Conservation (phyloP, 306 rosid species). For the Castanopsis chinensis region DNA sequence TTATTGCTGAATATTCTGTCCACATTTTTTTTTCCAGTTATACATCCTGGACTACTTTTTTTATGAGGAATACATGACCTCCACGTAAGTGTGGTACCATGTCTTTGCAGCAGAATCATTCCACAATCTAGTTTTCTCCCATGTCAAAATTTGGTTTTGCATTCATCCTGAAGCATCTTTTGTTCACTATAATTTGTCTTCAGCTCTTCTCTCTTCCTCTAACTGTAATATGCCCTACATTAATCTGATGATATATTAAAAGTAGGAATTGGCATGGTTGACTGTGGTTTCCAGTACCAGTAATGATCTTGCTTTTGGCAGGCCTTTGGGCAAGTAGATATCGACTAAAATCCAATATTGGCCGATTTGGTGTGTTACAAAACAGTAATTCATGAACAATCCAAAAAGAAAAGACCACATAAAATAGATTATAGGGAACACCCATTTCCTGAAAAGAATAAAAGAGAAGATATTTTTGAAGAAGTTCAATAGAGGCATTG, state of each 20-base stretch:
- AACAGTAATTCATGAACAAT: neutral
- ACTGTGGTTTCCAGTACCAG: neutral
- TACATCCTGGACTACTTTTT: conserved; percentile 89
- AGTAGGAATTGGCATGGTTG: neutral
- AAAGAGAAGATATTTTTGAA: neutral
- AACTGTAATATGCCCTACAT: neutral
- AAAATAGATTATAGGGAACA: neutral
- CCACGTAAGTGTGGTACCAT: conserved; percentile 69
- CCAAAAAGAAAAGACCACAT: neutral
- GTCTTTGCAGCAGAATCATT: neutral
- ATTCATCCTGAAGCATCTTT: neutral
- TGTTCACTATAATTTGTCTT: neutral
- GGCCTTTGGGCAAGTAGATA: neutral
- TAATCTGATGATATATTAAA: neutral
- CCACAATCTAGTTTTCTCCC: neutral
- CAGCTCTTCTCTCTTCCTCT: neutral
- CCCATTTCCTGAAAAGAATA: neutral
- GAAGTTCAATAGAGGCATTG: neutral
- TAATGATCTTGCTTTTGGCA: neutral
- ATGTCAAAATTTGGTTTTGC: neutral
- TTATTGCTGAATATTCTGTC: conserved; percentile 11
- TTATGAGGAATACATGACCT: conserved; percentile 96
- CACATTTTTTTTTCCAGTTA: conserved; percentile 45
- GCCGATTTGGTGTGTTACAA: neutral
- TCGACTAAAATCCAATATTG: neutral